Evolutionary conservation across 176 grass and related monocot genomes (phyloP).

Genomic region (Juncus inflexus): DNA sequence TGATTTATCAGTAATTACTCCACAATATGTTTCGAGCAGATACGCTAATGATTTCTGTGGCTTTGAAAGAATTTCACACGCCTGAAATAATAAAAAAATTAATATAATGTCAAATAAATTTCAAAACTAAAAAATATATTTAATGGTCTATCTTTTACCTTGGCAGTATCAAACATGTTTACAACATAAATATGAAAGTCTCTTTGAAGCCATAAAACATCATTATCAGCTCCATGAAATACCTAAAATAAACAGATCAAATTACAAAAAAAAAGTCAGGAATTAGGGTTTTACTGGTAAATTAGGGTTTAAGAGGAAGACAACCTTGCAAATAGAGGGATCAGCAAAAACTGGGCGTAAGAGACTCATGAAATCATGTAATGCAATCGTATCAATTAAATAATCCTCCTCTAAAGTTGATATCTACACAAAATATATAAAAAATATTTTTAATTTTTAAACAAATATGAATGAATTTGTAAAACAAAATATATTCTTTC

Average conservation of each 20-base stretch:
- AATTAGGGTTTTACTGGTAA: not conserved
- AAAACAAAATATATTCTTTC: no score
- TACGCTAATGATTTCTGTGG: conserved; percentile 95
- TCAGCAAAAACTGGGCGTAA: conserved; percentile 67
- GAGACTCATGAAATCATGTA: conserved; percentile 75
- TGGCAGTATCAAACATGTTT: conserved; percentile 99
- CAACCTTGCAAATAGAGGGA: conserved; percentile 77
- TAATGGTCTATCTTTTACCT: conserved; percentile 37
- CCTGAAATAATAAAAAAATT: conserved; percentile 44
- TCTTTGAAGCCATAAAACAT: conserved; percentile 96
- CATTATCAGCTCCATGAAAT: conserved; percentile 94
- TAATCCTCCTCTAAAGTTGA: conserved; percentile 76
- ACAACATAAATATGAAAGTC: conserved; percentile 98
- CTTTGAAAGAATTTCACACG: conserved; percentile 79
- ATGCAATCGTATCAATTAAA: conserved; percentile 84
- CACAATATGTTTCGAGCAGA: conserved; percentile 84
- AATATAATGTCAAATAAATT: conserved; percentile 8
- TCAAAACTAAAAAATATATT: conserved; percentile 5
- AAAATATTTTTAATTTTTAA: no score
- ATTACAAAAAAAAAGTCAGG: not conserved
- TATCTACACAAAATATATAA: conserved; percentile 48
- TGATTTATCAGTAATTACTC: conserved; percentile 76
- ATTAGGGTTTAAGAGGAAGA: conserved; percentile 23
- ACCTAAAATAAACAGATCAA: conserved; percentile 40
- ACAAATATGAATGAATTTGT: no score